Base-by-base conservation (phyloP, 257 asterid genomes). In the Ophiorrhiza pumila region DNA sequence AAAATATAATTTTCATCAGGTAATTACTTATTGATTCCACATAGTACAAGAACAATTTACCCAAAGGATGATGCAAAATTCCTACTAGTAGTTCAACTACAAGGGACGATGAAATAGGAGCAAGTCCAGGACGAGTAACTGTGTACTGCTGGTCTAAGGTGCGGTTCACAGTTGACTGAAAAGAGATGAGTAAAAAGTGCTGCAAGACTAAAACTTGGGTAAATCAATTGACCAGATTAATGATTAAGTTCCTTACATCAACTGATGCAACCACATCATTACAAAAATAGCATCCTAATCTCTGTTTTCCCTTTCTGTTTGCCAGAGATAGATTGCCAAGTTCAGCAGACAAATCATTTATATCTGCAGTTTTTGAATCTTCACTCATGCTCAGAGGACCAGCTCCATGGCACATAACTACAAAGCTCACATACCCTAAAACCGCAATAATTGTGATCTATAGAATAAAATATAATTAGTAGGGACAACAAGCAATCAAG, bases 71-170 rank as follows among this genome's bases (percentile, higher is more conserved):
- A 76, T 95, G 98, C 77, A 95, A 81, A 53, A 95, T 84, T 73
- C 97, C 98, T 2, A 92, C 92, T 43, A 92, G 81, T 74, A 95
- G 90, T 66, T 95, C 98, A 69, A 91, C 99, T 25, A 98, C 99
- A 64, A 91, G 90, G n/a, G 98, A 77, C 31, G 99, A 88, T 62
- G 99, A 97, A 80, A 95, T 95, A 67, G 98, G 98, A 81, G 99
- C 97, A 69, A 95, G 95, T 68, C 99, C 99, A 0, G 99, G 99
- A 62, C 98, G 99, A 59, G 99, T 92, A 78, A 92, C 99, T 29
- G 99, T 95, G 79, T 98, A 95, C 75, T 95, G 99, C 85, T 95
- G 99, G 80, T 95, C 99, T 71, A 95, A 81, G 3, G 99, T 92
- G 25, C 99, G 99, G 61, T 95, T 95, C 71, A 83, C 68, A 43